These are phyloP conservation scores for Vitis vinifera DNA, from an alignment of 164 flowering plant species.

Conservation along the genomic window DNA sequence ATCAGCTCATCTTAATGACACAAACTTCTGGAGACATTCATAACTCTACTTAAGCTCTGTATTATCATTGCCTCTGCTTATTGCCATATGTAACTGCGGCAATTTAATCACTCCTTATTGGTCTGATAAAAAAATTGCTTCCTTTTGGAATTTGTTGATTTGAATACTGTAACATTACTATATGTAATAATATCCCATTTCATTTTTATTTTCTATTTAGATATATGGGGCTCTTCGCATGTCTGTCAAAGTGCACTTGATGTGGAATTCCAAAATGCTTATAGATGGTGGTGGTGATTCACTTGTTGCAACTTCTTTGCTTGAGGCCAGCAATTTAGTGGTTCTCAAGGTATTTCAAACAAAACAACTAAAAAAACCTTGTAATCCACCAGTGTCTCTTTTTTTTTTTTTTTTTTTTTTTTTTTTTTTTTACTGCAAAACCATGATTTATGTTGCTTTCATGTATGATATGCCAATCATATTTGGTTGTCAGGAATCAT, in stretches of 20 bases:
- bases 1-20: not conserved
- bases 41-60: not conserved
- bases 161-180: not conserved
- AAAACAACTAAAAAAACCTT: too few species aligned
- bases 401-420: not conserved
- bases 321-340: slow-evolving; percentile 88
- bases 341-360: slow-evolving; percentile 69
- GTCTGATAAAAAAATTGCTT: too few species aligned
- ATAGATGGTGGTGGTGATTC: slow-evolving; percentile 77
- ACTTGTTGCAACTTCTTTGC: slow-evolving; percentile 81
- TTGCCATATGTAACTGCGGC: not conserved
- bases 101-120: not conserved
- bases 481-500: slow-evolving; percentile 62
- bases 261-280: slow-evolving; percentile 91
- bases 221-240: slow-evolving; percentile 92
- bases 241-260: slow-evolving; percentile 88
- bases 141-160: not conserved
- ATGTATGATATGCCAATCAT: not conserved
- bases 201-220: slow-evolving; percentile 27
- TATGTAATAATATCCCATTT: not conserved
- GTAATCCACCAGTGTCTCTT: not conserved
- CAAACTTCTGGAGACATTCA: not conserved
- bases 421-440: not conserved
- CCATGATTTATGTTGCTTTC: slow-evolving; percentile 8
- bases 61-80: not conserved